Base-by-base conservation (phyloP, 2,329 filamentous ascomycete species). In the Graphium sp. region DNA sequence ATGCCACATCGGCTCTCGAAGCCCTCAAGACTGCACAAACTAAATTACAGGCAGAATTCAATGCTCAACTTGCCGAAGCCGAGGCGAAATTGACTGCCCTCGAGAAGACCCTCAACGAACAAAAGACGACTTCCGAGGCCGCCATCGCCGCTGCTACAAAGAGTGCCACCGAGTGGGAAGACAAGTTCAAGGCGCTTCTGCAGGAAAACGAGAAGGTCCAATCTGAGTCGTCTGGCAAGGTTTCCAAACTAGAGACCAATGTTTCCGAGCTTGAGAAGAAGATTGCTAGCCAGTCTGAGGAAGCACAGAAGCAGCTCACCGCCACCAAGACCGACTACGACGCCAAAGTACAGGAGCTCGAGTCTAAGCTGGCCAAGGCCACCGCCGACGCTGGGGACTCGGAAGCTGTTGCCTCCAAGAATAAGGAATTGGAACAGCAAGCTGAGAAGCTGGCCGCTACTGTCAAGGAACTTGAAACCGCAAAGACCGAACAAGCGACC, bases 271-370 rank as follows among this genome's bases (percentile, higher is more conserved):
- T 36, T 18, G 35, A 39, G 9, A 42, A 43, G 40, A 37, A 42
- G 26, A 36, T 35, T 18, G 34, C 39, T 30, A 41, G 42, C 28
- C 43, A 43, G 15, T 35, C 46, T 11, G 46, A 47, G 30, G 35
- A 41, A 30, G 39, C 37, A n/a, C 45, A 49, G 45, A 42, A 48
- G 38, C 40, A 42, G 6, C 36, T 41, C 17, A 37, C 40, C 13
- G 41, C 41, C 5, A 37, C 36, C 30, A 30, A 43, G 27, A 32
- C 38, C 28, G 39, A 40, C 33, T 37, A 39, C 18, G 34, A 37
- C 10, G 27, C 22, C 8, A 28, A 35, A 26, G 23, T 33, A 5
- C 26, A 37, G 27, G 19, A 31, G 12, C n/a, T n/a, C n/a, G n/a
- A n/a, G n/a, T n/a, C n/a, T n/a, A 28, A 28, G 26, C 17, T 28